phyloP scores from a whole-genome alignment of 108 stramenopile genomes.

The Pseudonitzschia delicatissima region DNA sequence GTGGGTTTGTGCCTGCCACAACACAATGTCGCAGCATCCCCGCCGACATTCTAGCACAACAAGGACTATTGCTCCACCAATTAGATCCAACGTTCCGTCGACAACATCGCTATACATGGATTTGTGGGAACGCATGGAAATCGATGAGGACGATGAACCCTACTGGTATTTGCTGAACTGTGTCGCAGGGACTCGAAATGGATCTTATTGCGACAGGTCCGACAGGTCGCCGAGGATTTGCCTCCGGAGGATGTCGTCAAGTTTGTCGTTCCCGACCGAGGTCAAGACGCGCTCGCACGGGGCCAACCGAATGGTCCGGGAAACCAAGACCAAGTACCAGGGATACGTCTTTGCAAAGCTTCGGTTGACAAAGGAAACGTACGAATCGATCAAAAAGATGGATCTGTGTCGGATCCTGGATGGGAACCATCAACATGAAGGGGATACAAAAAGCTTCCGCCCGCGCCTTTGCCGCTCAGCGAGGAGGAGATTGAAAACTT shows the following conservation, averaged over 20 bases:
- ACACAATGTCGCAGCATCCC: background rate
- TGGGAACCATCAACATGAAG: conserved; percentile 80
- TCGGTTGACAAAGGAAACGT: conserved; percentile 54
- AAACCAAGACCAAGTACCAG: conserved; percentile 76
- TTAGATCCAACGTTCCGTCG: background rate
- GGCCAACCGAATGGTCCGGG: conserved; percentile 76
- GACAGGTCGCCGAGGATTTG: no score
- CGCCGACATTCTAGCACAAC: background rate
- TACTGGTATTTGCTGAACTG: conserved; percentile 84
- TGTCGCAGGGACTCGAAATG: conserved; percentile 75
- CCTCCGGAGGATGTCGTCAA: conserved; percentile 44
- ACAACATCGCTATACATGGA: conserved; percentile 13
- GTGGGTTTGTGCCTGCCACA: background rate
- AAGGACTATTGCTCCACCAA: background rate
- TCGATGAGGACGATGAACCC: conserved; percentile 71
- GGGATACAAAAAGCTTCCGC: conserved; percentile 77
- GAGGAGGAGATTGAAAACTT: conserved; percentile 79
- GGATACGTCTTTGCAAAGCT: conserved; percentile 86
- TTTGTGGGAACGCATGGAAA: conserved; percentile 36
- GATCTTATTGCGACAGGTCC: no score
- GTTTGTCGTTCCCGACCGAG: conserved; percentile 69
- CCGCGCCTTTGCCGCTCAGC: conserved; percentile 63
- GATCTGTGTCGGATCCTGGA: conserved; percentile 79
- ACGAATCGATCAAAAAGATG: conserved; percentile 67
- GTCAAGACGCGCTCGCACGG: conserved; percentile 62